These are phyloP conservation scores for Malus hybrid DNA, from an alignment of 331 rosid genomes.

Conservation along the genomic window DNA sequence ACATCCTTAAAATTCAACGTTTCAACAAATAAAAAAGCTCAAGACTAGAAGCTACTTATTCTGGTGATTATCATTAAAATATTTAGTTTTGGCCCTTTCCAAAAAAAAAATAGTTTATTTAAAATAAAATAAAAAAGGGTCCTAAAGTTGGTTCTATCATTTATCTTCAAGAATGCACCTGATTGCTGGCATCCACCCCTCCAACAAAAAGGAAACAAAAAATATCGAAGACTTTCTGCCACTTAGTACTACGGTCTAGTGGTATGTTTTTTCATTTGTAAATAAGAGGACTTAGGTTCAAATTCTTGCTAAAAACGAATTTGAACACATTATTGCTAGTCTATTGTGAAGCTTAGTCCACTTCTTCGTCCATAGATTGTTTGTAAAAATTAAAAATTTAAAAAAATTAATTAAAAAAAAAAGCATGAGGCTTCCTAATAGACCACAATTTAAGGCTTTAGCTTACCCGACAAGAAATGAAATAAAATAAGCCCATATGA, in stretches of 20 bases:
- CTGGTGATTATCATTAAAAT: too few relatives aligned
- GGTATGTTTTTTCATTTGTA: fast-evolving
- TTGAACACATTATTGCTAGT: too few relatives aligned
- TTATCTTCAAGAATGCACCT: not conserved
- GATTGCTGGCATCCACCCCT: not conserved
- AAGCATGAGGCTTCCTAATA: not conserved
- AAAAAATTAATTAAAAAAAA: too few relatives aligned
- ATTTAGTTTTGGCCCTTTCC: not conserved
- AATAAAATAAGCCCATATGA: not conserved
- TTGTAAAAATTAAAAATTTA: too few relatives aligned
- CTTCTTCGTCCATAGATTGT: too few relatives aligned
- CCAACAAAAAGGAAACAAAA: too few relatives aligned
- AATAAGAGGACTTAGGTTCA: fast-evolving
- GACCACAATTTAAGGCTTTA: not conserved
- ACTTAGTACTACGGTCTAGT: too few relatives aligned
- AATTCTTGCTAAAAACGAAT: fast-evolving
- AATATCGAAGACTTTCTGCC: too few relatives aligned
- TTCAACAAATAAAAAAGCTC: too few relatives aligned
- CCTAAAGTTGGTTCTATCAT: not conserved
- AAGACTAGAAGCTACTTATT: too few relatives aligned
- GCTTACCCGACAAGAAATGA: not conserved
- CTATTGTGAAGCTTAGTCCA: too few relatives aligned
- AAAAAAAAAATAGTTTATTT: not conserved
- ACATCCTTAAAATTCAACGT: too few relatives aligned
- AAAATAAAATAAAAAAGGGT: not conserved